Percentiles rank a stretch among this genome's conserved stretches.
phyloP scores from a whole-genome alignment of 495 filamentous ascomycete species.

The Neurospora sp. region DNA sequence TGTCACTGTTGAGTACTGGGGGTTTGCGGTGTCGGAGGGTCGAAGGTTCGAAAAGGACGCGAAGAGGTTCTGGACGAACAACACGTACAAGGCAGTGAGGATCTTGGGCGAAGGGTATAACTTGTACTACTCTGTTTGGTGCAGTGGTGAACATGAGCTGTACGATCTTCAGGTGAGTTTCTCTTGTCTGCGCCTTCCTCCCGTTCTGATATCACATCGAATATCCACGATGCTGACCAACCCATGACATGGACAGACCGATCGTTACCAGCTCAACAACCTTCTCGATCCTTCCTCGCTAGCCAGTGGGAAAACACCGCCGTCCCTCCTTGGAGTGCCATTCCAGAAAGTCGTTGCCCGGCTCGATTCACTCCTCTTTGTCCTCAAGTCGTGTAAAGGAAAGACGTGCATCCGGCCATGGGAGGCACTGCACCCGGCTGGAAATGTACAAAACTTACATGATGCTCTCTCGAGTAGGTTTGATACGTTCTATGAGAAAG shows the following conservation, averaged over 20 bases:
- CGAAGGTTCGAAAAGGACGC: constrained; percentile 16
- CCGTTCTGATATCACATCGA: background rate
- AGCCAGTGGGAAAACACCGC: background rate
- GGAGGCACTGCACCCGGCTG: constrained; percentile 46
- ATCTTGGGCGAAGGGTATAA: constrained; percentile 45
- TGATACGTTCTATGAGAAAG: constrained; percentile 45
- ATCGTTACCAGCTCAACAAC: constrained; percentile 52
- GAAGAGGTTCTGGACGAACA: constrained; percentile 30
- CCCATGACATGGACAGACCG: constrained; percentile 30
- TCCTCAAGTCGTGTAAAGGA: constrained; percentile 55
- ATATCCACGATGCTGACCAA: background rate
- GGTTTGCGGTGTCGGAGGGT: constrained; percentile 42
- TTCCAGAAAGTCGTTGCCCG: constrained; percentile 37
- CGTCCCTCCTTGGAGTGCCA: constrained; percentile 33
- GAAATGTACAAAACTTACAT: constrained; percentile 29
- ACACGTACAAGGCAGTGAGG: constrained; percentile 56
- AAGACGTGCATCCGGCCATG: constrained; percentile 48
- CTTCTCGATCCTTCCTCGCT: constrained; percentile 31
- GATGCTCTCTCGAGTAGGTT: constrained; percentile 40
- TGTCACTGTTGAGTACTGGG: constrained; percentile 60
- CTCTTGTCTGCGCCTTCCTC: background rate
- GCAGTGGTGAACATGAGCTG: constrained; percentile 53
- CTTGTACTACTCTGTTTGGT: constrained; percentile 58
- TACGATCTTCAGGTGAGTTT: constrained; percentile 46
- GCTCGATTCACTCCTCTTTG: constrained; percentile 51